A percentile compares a stretch with the other conserved stretches of the same genome.
phyloP scores from a whole-genome alignment of 1,284 basidiomycete species.

The Sporisorium exsertum region DNA sequence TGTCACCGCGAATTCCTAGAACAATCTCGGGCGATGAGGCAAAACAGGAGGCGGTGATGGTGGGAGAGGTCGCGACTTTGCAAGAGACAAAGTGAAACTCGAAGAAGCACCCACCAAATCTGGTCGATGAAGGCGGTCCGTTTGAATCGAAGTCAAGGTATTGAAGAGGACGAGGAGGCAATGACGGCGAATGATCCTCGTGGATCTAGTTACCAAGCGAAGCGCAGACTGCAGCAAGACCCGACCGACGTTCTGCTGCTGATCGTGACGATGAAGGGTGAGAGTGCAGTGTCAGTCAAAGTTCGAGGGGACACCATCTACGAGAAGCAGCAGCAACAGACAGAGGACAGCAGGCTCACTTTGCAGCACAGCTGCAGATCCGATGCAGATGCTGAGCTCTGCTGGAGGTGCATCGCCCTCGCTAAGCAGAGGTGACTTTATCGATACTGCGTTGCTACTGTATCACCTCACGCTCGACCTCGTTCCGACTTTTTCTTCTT shows the following conservation, averaged over 20 bases:
- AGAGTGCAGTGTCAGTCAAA: not conserved
- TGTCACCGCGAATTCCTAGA: not conserved
- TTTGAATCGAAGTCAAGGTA: not conserved
- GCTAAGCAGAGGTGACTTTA: not conserved
- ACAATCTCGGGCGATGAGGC: not conserved
- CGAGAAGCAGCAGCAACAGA: not conserved
- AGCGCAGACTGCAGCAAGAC: not conserved
- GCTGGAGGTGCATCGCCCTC: too few relatives aligned
- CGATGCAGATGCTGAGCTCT: too few relatives aligned
- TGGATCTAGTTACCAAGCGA: not conserved
- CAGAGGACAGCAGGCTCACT: not conserved
- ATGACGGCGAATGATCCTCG: slow-evolving; percentile 9
- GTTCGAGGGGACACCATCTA: not conserved
- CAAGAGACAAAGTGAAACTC: not conserved
- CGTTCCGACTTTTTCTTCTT: not conserved
- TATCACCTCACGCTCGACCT: not conserved
- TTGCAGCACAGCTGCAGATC: not conserved
- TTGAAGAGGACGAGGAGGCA: not conserved
- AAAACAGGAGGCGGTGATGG: slow-evolving; percentile 1
- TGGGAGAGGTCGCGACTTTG: not conserved
- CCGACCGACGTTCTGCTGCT: not conserved
- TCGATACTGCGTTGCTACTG: not conserved
- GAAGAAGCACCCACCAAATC: not conserved
- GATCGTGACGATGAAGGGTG: not conserved
- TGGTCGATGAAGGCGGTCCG: not conserved